A percentile compares a stretch with the other conserved stretches of the same genome.
Evolutionary conservation across 2,329 filamentous ascomycete genomes (phyloP).

Genomic region (Colletotrichum caudatum): DNA sequence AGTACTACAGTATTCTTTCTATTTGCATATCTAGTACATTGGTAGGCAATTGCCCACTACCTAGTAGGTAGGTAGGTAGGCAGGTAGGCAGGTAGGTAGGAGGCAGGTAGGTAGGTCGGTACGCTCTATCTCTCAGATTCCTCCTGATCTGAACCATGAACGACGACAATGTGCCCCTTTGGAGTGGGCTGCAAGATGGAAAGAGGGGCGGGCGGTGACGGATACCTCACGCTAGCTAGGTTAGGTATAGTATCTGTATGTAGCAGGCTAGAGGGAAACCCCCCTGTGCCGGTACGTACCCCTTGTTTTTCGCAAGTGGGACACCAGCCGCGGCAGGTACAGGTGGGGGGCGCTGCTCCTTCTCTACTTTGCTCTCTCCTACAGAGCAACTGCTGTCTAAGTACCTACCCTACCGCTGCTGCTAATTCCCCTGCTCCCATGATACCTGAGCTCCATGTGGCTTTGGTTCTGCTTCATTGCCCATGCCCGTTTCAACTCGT

Average conservation of each 20-base stretch:
- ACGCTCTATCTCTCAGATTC: not conserved
- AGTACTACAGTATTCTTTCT: too few species aligned
- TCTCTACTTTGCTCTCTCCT: not conserved
- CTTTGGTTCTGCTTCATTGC: slow-evolving; percentile 28
- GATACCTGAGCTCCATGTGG: slow-evolving; percentile 1
- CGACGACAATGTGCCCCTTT: not conserved
- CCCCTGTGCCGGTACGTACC: slow-evolving; percentile 10
- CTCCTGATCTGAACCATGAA: not conserved
- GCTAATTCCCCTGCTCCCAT: not conserved
- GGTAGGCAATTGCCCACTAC: too few species aligned
- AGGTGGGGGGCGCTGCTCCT: slow-evolving; percentile 6
- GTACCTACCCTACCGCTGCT: not conserved
- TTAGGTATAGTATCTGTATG: too few species aligned
- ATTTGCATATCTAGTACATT: too few species aligned
- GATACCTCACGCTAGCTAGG: not conserved
- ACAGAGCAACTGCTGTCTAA: not conserved
- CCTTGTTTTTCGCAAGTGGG: slow-evolving; percentile 10
- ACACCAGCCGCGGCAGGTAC: not conserved
- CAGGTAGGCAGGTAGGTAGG: too few species aligned
- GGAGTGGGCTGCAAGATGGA: not conserved
- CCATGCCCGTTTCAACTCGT: slow-evolving; percentile 40
- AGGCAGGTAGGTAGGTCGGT: too few species aligned
- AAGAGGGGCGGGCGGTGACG: not conserved
- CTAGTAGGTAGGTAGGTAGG: too few species aligned
- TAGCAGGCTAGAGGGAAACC: not conserved